Base-by-base conservation (phyloP, 1,284 basidiomycete species). In the Ustilago trichophora region DNA sequence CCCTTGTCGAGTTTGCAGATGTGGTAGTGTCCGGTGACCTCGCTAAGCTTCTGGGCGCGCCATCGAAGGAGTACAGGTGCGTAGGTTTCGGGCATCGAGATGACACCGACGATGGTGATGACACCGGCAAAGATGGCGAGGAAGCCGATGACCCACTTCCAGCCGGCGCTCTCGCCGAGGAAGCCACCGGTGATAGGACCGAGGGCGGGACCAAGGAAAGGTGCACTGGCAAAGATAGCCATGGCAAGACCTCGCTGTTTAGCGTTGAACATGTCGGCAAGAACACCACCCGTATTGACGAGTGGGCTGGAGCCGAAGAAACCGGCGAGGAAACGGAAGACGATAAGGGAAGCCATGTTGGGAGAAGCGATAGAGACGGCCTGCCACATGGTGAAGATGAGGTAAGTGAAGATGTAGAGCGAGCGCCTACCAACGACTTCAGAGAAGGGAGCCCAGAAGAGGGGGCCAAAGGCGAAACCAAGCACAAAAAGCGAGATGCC, bases 61-160 rank as follows among this genome's bases (percentile, higher is more conserved):
- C 51, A 48, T 37, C 70, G 57, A 1, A 81, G 73, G 7, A 81
- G 53, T 6, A 71, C 59, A 11, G 80, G 77, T 0, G 77, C 77
- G 26, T 80, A 80, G 3, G 91, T 92, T 83, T 93, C 91, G 0
- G 90, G 90, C 0, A 93, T 80, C 3, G 87, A 87, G 57, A 92
- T 84, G 29, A 90, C 49, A 52, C 89, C 86, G 19, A 86, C 44
- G 9, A 88, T 15, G 55, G 85, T 83, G 66, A 84, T 85, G 16
- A 83, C 65, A 16, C 84, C 86, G 19, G 84, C 82, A 71, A 92
- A 91, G 31, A 87, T 85, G 7, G 89, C 84, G 26, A 90, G 79
- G 38, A 90, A 84, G 88, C 88, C 92, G 82, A 88, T 91, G 10
- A 89, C 73, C 89, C 89, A 91, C 41, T 87, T 84, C 87, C 88